Percentiles rank a stretch among this genome's conserved stretches.
Evolutionary conservation across 768 basidiomycete genomes (phyloP).

Genomic region (Mycena vitilis): DNA sequence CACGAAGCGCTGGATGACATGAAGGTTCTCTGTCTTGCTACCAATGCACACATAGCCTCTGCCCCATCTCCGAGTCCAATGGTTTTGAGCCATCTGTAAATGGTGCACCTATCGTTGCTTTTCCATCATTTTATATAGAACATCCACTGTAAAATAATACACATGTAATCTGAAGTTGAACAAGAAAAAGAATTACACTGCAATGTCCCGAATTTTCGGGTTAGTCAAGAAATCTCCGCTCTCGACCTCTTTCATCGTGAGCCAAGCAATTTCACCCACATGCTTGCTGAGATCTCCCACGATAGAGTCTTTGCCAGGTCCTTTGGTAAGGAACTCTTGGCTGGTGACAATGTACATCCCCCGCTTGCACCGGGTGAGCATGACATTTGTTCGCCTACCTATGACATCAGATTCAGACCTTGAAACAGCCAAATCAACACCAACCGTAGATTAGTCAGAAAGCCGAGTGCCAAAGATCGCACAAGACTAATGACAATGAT

Average conservation of each 20-base stretch:
- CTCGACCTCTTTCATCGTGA: slow-evolving; percentile 52
- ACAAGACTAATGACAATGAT: slow-evolving; percentile 81
- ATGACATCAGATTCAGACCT: background rate
- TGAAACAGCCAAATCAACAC: background rate
- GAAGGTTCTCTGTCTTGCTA: slow-evolving; percentile 60
- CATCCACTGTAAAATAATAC: slow-evolving; percentile 20
- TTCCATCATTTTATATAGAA: slow-evolving; percentile 21
- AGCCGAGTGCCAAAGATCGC: slow-evolving; percentile 69
- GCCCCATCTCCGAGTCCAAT: slow-evolving; percentile 12
- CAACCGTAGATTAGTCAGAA: slow-evolving; percentile 65
- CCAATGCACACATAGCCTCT: slow-evolving; percentile 37
- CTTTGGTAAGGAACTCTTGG: slow-evolving; percentile 65
- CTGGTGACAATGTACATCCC: slow-evolving; percentile 83
- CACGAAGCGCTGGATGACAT: slow-evolving; percentile 76
- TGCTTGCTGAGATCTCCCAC: slow-evolving; percentile 55
- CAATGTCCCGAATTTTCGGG: slow-evolving; percentile 28
- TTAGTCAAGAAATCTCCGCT: slow-evolving; percentile 45
- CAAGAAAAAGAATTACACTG: slow-evolving; percentile 18
- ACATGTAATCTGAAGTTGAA: slow-evolving; percentile 15
- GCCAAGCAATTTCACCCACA: slow-evolving; percentile 53
- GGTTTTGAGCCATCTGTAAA: slow-evolving; percentile 45
- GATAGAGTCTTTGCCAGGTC: slow-evolving; percentile 59
- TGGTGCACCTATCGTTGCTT: slow-evolving; percentile 5
- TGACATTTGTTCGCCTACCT: slow-evolving; percentile 79
- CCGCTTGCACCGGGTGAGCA: slow-evolving; percentile 83